A percentile compares a stretch with the other conserved stretches of the same genome.
These are phyloP conservation scores for Coemansia sp. DNA, from an alignment of 192 early-diverging fungal species.

Conservation along the genomic window DNA sequence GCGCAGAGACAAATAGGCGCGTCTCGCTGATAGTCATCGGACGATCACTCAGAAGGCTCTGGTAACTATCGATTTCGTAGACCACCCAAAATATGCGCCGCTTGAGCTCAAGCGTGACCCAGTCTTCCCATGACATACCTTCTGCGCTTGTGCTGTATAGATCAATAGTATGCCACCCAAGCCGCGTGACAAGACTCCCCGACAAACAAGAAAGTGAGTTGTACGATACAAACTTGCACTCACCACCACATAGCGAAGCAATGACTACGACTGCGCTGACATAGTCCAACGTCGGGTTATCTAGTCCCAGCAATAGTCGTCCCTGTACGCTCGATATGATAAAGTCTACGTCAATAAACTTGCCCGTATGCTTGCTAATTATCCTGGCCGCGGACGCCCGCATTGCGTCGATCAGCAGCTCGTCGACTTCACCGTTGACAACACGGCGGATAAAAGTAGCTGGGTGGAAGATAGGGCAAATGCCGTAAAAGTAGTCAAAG, in stretches of 20 bases:
- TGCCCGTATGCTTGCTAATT: slow-evolving; percentile 29
- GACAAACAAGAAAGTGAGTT: slow-evolving; percentile 32
- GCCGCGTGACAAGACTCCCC: slow-evolving; percentile 21
- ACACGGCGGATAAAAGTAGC: slow-evolving; percentile 29
- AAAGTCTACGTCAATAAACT: slow-evolving; percentile 22
- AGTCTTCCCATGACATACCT: slow-evolving; percentile 21
- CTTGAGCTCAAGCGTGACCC: slow-evolving; percentile 27
- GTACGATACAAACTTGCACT: slow-evolving; percentile 39
- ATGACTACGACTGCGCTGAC: slow-evolving; percentile 33
- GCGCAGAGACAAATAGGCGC: slow-evolving; percentile 12
- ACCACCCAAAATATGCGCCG: slow-evolving; percentile 31
- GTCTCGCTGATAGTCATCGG: slow-evolving; percentile 15
- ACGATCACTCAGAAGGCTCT: slow-evolving; percentile 28
- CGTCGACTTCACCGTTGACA: slow-evolving; percentile 34
- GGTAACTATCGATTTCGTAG: slow-evolving; percentile 31
- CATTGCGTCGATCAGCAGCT: slow-evolving; percentile 35
- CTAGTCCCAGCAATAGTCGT: slow-evolving; percentile 21
- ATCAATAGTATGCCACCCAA: slow-evolving; percentile 40
- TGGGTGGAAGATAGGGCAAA: slow-evolving; percentile 45
- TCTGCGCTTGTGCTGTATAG: background rate
- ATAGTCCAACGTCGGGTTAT: slow-evolving; percentile 23
- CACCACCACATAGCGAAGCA: slow-evolving; percentile 34
- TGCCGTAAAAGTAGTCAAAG: slow-evolving; percentile 42
- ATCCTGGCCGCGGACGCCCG: slow-evolving; percentile 26
- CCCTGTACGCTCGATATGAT: slow-evolving; percentile 17